Base-by-base conservation (phyloP, 73 alveolate genomes). In the Paraurostyla sp. region DNA sequence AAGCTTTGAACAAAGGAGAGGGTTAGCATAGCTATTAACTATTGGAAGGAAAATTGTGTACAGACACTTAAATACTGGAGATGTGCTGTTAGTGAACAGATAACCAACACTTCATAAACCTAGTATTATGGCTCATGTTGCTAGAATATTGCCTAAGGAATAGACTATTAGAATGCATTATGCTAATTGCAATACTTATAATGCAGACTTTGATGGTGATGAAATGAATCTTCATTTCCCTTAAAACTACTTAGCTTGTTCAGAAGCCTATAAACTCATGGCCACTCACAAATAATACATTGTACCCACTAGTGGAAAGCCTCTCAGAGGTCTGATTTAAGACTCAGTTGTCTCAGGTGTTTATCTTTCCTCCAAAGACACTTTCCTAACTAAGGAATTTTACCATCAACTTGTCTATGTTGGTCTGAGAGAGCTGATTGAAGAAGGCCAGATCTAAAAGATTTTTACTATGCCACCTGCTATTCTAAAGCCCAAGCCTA, bases 151-250 rank as follows among this genome's bases (percentile, higher is more conserved):
- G 59, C 99, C 98, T 9, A 94, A 89, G 57, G 99, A 98, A 91
- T 94, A 95, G 84, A 98, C 99, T 22, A 96, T 99, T 65, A 96
- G 99, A 69, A 91, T 99, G 96, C 99, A 99, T 94, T 99, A 99
- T 83, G 97, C 99, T 40, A 99, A 99, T 80, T 99, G 99, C 93
- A 92, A 97, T 76, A 96, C 99, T 33, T 99, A 98, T 97, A 99
- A 99, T 91, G 99, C 99, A 0, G 99, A 99, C 95, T 99, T 99
- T 91, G 99, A 99, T 92, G 99, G 99, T 0, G 99, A 99, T 94
- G 99, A 99, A 92, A 99, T 99, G 99, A 99, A 99, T 86, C 83
- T 99, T 56, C 99, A 99, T 85, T 94, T 98, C 87, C 96, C 97
- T 33, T 99, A 99, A 94, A 97, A 91, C 59, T 91, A 83, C 80